Percentiles rank a stretch among this genome's conserved stretches.
Conservation (phyloP, 441 rosid genomes). For the Gossypium davidsonii region DNA sequence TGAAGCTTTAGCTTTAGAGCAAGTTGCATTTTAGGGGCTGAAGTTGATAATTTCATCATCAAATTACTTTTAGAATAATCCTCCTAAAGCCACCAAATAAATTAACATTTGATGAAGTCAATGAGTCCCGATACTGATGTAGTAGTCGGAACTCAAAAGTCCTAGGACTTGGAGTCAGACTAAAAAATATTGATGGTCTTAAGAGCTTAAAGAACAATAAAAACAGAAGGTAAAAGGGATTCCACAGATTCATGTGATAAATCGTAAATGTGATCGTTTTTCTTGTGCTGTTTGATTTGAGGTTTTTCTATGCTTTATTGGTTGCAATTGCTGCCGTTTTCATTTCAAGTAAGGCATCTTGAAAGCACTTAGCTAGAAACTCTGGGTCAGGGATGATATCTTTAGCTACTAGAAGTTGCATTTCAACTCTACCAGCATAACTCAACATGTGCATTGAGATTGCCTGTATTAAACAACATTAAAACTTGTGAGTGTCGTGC, state of each 20-base stretch:
- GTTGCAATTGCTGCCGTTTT: slow-evolving; percentile 33
- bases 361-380: slow-evolving; percentile 49
- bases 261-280: neutral
- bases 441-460: slow-evolving; percentile 59
- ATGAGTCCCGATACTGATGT: too few relatives aligned
- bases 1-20: neutral
- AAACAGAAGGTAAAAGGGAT: neutral
- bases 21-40: neutral
- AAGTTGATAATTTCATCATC: neutral
- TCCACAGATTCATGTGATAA: neutral
- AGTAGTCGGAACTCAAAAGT: too few relatives aligned
- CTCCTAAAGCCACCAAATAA: too few relatives aligned
- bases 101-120: too few relatives aligned
- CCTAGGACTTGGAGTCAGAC: too few relatives aligned
- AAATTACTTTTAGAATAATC: too few relatives aligned
- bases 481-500: neutral
- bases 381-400: slow-evolving; percentile 61
- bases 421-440: slow-evolving; percentile 53
- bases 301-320: neutral
- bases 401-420: slow-evolving; percentile 55
- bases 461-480: slow-evolving; percentile 27
- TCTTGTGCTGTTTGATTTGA: neutral
- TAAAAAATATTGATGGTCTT: too few relatives aligned
- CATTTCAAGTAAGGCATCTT: slow-evolving; percentile 51
- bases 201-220: neutral